Evolutionary conservation across 2,329 filamentous ascomycete genomes (phyloP), one percentile per base, ranked within the genome.

Genomic region (Fusarium redolens): DNA sequence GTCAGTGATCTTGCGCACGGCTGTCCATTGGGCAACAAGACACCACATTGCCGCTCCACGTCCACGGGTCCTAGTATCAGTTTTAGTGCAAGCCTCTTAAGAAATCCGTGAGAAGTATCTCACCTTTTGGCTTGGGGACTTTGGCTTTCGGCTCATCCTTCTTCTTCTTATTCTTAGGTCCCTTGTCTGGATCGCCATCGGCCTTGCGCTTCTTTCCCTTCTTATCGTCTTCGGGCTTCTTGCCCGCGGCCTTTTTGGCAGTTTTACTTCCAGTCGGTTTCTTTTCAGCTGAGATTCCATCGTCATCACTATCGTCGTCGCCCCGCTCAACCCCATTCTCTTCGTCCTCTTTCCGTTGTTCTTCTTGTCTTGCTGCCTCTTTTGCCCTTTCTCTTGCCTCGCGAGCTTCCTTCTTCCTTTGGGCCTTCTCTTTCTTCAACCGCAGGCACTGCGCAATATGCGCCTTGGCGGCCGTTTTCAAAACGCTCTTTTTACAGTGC

Each of bases 1-100:
- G 95, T 98, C 65, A 98, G 83, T 7, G 94, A 97, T 62, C 95
- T 87, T 15, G 95, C 95, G 80, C 95, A 98, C 61, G 93, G 93
- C 68, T 93, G 92, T 3, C 95, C 94, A 78, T 97, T 97, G 0
- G 93, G 89, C 62, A 97, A 86, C 28, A 92, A 87, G 41, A 98
- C 95, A 86, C 95, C 95, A 78, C 95, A 98, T 83, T 98, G 95
- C 77, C 93, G 91, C 84, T 97, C 95, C 25, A 98, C 95, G 82
- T 98, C 95, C 44, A 98, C 95, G 5, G 95, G 95, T 1, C 94
- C 89, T 90, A 70, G 58, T 31, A 54, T 18, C 13, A 30, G 30
- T 30, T 51, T 78, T 58, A 77, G 65, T 54, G 68, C 31, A 68
- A 55, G 54, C 64, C 57, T 41, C 54, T 37, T 13, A 41, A 30